Evolutionary conservation across 495 filamentous ascomycete genomes (phyloP).

Genomic region (Hyaloscypha variabilis): DNA sequence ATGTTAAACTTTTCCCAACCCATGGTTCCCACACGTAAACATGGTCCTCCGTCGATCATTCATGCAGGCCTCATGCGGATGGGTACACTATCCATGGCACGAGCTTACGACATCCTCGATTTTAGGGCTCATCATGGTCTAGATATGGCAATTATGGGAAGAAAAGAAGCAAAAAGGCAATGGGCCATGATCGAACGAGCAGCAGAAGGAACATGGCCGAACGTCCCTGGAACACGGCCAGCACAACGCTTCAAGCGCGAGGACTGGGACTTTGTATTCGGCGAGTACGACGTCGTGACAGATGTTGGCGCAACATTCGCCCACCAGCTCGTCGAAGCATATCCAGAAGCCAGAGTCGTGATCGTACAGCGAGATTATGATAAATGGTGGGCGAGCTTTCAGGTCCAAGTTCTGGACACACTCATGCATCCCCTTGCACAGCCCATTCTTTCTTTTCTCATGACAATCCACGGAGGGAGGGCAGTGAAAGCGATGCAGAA

Average conservation of each 20-base stretch:
- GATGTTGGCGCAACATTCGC: slow-evolving; percentile 42
- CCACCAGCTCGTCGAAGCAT: slow-evolving; percentile 43
- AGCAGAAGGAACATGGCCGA: slow-evolving; percentile 2
- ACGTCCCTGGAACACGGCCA: background rate
- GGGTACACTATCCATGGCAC: slow-evolving; percentile 9
- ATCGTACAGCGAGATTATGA: slow-evolving; percentile 41
- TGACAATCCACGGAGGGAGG: slow-evolving; percentile 6
- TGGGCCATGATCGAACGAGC: slow-evolving; percentile 5
- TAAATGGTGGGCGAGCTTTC: slow-evolving; percentile 39
- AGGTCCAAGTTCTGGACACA: background rate
- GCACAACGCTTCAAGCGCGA: slow-evolving; percentile 5
- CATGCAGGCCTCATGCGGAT: slow-evolving; percentile 10
- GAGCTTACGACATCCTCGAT: slow-evolving; percentile 9
- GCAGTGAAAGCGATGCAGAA: slow-evolving; percentile 4
- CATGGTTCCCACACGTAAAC: slow-evolving; percentile 1
- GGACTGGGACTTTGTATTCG: slow-evolving; percentile 42
- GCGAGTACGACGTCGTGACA: slow-evolving; percentile 43
- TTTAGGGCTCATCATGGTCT: slow-evolving; percentile 5
- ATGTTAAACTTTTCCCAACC: slow-evolving; percentile 6
- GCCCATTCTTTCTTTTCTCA: slow-evolving; percentile 12
- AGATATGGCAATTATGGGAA: background rate
- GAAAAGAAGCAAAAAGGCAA: background rate
- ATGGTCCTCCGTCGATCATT: slow-evolving; percentile 11
- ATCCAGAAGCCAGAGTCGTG: slow-evolving; percentile 50
- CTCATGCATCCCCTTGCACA: background rate